phyloP scores from a whole-genome alignment of 164 flowering plant species.

The Piper longum region DNA sequence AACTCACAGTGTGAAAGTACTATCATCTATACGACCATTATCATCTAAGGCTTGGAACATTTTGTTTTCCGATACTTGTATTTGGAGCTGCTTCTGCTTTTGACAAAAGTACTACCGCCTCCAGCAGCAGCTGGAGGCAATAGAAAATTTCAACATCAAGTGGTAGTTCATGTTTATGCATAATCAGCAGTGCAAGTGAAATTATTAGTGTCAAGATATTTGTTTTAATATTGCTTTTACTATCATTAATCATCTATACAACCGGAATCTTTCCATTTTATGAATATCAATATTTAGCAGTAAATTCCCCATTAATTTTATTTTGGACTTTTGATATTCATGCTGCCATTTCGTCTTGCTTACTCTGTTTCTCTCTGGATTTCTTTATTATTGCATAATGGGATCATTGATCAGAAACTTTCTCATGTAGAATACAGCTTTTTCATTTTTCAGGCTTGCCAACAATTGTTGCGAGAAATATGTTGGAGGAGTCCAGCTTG shows the following conservation, averaged over 20 bases:
- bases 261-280: too few relatives aligned
- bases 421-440: neutral
- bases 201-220: too few relatives aligned
- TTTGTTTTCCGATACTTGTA: too few relatives aligned
- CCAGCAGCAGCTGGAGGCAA: neutral
- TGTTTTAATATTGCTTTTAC: too few relatives aligned
- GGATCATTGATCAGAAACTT: neutral
- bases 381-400: neutral
- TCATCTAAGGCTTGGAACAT: too few relatives aligned
- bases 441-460: conserved; percentile 54
- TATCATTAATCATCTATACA: too few relatives aligned
- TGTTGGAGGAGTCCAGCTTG: conserved; percentile 61
- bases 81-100: neutral
- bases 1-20: neutral
- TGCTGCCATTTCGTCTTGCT: neutral
- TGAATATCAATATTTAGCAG: too few relatives aligned
- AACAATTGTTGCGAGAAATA: conserved; percentile 75
- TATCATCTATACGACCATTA: neutral
- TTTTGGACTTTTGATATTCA: neutral
- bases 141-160: too few relatives aligned
- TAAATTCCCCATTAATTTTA: too few relatives aligned
- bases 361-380: neutral
- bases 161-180: too few relatives aligned
- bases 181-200: too few relatives aligned
- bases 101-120: neutral